These are phyloP conservation scores for Pleurotus giganteus DNA, from an alignment of 768 basidiomycete species.

Conservation along the genomic window DNA sequence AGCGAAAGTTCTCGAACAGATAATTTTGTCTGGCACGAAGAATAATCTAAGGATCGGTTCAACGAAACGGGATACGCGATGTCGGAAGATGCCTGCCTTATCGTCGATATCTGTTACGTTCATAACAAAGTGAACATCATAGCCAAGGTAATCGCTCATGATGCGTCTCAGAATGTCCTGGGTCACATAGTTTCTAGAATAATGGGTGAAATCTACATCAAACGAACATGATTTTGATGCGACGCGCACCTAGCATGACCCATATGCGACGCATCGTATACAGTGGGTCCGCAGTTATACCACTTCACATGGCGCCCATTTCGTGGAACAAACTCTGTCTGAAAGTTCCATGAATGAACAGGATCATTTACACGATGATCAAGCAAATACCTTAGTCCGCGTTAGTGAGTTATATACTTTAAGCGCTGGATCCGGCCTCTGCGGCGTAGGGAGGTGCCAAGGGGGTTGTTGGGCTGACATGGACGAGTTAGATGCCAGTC, in stretches of 20 bases:
- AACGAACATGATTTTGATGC: slow-evolving; percentile 1
- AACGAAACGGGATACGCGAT: not conserved
- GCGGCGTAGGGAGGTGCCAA: slow-evolving; percentile 49
- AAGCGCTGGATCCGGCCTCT: slow-evolving; percentile 58
- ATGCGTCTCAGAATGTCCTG: slow-evolving; percentile 91
- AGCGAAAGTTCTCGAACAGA: slow-evolving; percentile 61
- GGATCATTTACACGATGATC: not conserved
- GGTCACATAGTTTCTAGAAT: slow-evolving; percentile 87
- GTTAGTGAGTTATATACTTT: slow-evolving; percentile 94
- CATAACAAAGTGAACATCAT: slow-evolving; percentile 98
- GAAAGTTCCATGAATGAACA: slow-evolving; percentile 12
- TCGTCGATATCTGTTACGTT: slow-evolving; percentile 99
- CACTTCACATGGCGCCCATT: slow-evolving; percentile 82
- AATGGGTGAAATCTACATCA: slow-evolving; percentile 2
- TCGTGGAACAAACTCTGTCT: slow-evolving; percentile 77
- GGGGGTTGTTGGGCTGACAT: slow-evolving; percentile 64
- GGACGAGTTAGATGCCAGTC: not conserved
- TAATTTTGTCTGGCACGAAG: slow-evolving; percentile 81
- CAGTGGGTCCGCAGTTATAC: slow-evolving; percentile 99
- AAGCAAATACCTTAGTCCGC: slow-evolving; percentile 70
- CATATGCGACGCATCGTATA: slow-evolving; percentile 98
- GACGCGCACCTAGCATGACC: slow-evolving; percentile 86
- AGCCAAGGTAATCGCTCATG: slow-evolving; percentile 93
- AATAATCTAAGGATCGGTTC: slow-evolving; percentile 68
- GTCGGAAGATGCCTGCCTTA: slow-evolving; percentile 59